Conservation (phyloP, 768 basidiomycete species). For the Lentinula sp. region DNA sequence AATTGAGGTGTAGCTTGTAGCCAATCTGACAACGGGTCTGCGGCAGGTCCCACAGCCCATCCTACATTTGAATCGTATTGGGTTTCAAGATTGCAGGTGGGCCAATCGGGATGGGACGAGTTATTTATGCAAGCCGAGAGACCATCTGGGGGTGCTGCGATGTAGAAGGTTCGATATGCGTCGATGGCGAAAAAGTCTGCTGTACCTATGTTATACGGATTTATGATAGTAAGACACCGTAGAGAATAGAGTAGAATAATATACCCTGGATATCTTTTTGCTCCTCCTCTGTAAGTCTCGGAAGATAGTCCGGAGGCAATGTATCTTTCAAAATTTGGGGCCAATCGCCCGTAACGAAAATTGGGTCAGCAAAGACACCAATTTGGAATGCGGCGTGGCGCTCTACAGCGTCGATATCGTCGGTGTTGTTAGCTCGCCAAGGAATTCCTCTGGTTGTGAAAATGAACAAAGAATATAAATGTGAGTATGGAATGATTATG, state of each 20-base stretch:
- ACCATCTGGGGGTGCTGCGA: slow-evolving; percentile 37
- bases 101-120: slow-evolving; percentile 42
- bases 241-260: neutral
- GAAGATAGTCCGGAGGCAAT: slow-evolving; percentile 38
- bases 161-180: slow-evolving; percentile 33
- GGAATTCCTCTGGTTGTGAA: slow-evolving; percentile 29
- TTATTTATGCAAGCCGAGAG: slow-evolving; percentile 37
- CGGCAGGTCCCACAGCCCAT: slow-evolving; percentile 40
- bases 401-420: slow-evolving; percentile 38
- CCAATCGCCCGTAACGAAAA: slow-evolving; percentile 48
- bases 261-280: neutral
- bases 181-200: slow-evolving; percentile 53
- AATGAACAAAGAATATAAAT: neutral
- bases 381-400: slow-evolving; percentile 47
- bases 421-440: slow-evolving; percentile 37
- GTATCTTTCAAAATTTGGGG: slow-evolving; percentile 44
- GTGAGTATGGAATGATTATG: neutral
- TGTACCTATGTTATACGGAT: slow-evolving; percentile 22
- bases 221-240: neutral
- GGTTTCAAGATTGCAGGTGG: slow-evolving; percentile 35
- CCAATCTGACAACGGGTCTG: slow-evolving; percentile 37
- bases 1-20: slow-evolving; percentile 37
- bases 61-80: slow-evolving; percentile 31
- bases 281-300: slow-evolving; percentile 42
- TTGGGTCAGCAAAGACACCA: slow-evolving; percentile 43